phyloP scores from a whole-genome alignment of 192 early-diverging fungal species.

The Coemansia asiatica region DNA sequence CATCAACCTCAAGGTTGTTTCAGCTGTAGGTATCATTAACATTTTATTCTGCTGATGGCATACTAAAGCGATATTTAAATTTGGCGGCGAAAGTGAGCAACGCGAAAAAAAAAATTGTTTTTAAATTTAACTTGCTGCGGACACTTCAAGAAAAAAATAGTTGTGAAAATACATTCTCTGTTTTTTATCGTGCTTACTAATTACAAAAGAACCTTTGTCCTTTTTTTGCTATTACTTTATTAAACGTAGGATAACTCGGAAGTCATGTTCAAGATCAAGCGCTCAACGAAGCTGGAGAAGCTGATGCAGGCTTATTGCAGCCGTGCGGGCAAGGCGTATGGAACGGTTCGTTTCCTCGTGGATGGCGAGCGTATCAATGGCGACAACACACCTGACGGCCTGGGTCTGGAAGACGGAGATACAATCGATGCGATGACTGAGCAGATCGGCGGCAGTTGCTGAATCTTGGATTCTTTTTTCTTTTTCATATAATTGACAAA shows the following conservation, averaged over 20 bases:
- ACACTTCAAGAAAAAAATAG: too few relatives aligned
- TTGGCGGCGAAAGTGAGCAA: too few relatives aligned
- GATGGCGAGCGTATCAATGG: slow-evolving; percentile 85
- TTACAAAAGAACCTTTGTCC: not conserved
- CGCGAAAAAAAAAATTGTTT: slow-evolving; percentile 2
- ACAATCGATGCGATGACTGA: slow-evolving; percentile 92
- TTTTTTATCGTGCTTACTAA: slow-evolving; percentile 1
- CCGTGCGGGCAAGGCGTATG: slow-evolving; percentile 76
- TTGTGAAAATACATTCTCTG: not conserved
- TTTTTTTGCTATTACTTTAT: not conserved
- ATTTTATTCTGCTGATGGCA: too few relatives aligned
- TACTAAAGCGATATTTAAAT: too few relatives aligned
- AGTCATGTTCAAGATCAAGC: slow-evolving; percentile 96
- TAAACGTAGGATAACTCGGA: slow-evolving; percentile 75
- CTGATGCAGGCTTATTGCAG: slow-evolving; percentile 93
- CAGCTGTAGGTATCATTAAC: slow-evolving; percentile 64
- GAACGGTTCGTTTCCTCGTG: slow-evolving; percentile 86
- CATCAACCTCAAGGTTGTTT: slow-evolving; percentile 90
- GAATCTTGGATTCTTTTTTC: too few relatives aligned
- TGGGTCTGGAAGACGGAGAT: slow-evolving; percentile 93
- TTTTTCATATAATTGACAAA: too few relatives aligned
- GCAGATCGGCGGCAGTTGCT: slow-evolving; percentile 75
- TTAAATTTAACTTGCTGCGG: too few relatives aligned
- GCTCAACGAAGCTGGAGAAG: slow-evolving; percentile 83
- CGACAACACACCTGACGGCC: slow-evolving; percentile 79